Evolutionary conservation across 106 monocot species (phyloP).

Genomic region (Allium fistulosum): DNA sequence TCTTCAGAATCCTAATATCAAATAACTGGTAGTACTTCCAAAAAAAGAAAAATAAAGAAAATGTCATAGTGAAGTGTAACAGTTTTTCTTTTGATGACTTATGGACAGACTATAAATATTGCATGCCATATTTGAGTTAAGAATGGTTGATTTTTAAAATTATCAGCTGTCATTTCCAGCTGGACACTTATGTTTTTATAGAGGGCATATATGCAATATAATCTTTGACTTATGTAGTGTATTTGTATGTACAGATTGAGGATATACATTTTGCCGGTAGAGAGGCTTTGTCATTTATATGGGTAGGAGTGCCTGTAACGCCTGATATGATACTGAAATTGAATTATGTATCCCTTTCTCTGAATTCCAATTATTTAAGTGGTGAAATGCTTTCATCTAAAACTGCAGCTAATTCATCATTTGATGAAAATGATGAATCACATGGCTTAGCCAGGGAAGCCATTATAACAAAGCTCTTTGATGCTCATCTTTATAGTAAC

Average conservation of each 20-base stretch:
- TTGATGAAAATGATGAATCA: constrained; percentile 34
- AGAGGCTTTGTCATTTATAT: constrained; percentile 94
- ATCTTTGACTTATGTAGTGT: too few relatives aligned
- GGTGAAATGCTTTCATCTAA: constrained; percentile 31
- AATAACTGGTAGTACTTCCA: too few relatives aligned
- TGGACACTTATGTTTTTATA: neutral
- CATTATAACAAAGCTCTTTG: constrained; percentile 77
- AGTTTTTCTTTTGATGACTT: too few relatives aligned
- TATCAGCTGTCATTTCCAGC: neutral
- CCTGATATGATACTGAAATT: constrained; percentile 77
- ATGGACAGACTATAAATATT: too few relatives aligned
- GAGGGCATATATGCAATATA: neutral
- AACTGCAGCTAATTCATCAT: constrained; percentile 8
- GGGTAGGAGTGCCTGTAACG: constrained; percentile 86
- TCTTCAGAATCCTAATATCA: too few relatives aligned
- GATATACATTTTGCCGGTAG: constrained; percentile 95
- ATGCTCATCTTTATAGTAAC: constrained; percentile 75
- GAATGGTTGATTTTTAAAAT: neutral
- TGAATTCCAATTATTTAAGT: constrained; percentile 66
- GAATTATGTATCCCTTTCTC: constrained; percentile 83
- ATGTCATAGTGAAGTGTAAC: too few relatives aligned
- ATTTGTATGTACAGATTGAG: constrained; percentile 50
- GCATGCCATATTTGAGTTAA: too few relatives aligned
- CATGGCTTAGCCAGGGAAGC: constrained; percentile 44
- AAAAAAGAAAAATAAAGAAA: too few relatives aligned